Conservation (phyloP, 1,284 basidiomycete genomes). For the Chalciporus sp. region DNA sequence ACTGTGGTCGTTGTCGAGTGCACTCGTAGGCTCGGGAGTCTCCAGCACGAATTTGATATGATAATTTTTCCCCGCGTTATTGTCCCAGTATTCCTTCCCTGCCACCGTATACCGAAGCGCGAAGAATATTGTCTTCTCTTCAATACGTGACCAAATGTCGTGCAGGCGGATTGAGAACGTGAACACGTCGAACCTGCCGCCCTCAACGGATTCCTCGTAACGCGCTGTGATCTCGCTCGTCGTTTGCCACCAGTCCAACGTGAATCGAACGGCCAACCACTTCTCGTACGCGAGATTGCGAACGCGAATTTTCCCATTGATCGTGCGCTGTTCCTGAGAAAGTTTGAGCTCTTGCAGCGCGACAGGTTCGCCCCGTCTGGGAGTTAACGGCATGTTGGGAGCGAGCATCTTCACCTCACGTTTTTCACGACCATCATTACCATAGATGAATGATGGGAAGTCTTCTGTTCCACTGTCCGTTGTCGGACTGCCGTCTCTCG, state of each 20-base stretch:
- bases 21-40: constrained; percentile 18
- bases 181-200: constrained; percentile 68
- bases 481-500: constrained; percentile 87
- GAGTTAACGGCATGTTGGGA: constrained; percentile 51
- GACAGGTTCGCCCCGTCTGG: constrained; percentile 44
- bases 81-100: constrained; percentile 88
- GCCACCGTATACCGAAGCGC: constrained; percentile 79
- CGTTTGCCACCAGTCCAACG: constrained; percentile 94
- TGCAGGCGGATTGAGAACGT: constrained; percentile 66
- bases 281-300: constrained; percentile 89
- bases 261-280: constrained; percentile 88
- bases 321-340: constrained; percentile 57
- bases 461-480: constrained; percentile 79
- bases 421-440: constrained; percentile 42
- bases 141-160: constrained; percentile 70
- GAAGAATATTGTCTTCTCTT: constrained; percentile 84
- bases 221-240: constrained; percentile 89
- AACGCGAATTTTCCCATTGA: constrained; percentile 77
- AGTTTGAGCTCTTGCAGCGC: constrained; percentile 59
- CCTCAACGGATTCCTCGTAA: constrained; percentile 66
- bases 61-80: constrained; percentile 84
- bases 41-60: constrained; percentile 58
- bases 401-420: constrained; percentile 51
- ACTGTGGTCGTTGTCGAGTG: constrained; percentile 21
- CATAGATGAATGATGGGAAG: constrained; percentile 66